Evolutionary conservation across 1,284 basidiomycete species (phyloP).

Genomic region (Tilletiopsis washingtonensis): DNA sequence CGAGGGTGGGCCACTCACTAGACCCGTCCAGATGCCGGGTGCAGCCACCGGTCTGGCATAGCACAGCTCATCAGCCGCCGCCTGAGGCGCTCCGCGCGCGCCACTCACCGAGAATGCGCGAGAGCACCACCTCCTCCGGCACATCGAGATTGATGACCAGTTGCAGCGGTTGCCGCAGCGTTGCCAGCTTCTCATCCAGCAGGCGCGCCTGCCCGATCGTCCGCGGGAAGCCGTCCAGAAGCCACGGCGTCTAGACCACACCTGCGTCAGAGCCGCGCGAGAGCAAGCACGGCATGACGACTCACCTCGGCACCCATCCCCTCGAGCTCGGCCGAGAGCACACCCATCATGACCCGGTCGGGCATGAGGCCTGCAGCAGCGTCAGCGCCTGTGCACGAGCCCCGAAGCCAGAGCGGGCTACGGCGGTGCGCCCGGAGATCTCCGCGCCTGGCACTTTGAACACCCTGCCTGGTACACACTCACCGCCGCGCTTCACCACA

Average conservation of each 20-base stretch:
- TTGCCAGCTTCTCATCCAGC: constrained; percentile 55
- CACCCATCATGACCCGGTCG: constrained; percentile 40
- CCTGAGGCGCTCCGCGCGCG: not conserved
- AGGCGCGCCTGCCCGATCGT: constrained; percentile 81
- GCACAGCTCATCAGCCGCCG: not conserved
- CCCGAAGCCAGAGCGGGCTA: too few species aligned
- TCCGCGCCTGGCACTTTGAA: too few species aligned
- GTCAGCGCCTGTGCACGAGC: not conserved
- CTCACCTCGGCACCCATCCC: constrained; percentile 41
- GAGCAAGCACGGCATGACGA: too few species aligned
- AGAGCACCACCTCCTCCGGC: constrained; percentile 77
- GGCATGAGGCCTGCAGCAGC: constrained; percentile 27
- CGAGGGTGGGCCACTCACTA: constrained; percentile 51
- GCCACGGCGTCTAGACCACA: too few species aligned
- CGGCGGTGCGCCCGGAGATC: too few species aligned
- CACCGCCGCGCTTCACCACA: constrained; percentile 32
- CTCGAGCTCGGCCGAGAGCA: constrained; percentile 25
- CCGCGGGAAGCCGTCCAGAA: constrained; percentile 91
- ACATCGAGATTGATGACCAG: constrained; percentile 87
- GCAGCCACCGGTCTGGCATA: constrained; percentile 65
- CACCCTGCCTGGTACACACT: too few species aligned
- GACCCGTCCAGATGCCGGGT: constrained; percentile 81
- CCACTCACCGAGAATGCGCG: constrained; percentile 61
- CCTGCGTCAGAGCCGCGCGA: too few species aligned
- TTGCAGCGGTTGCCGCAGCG: constrained; percentile 53